phyloP scores from a whole-genome alignment of 768 basidiomycete genomes.

The Cytidiella melzeri region DNA sequence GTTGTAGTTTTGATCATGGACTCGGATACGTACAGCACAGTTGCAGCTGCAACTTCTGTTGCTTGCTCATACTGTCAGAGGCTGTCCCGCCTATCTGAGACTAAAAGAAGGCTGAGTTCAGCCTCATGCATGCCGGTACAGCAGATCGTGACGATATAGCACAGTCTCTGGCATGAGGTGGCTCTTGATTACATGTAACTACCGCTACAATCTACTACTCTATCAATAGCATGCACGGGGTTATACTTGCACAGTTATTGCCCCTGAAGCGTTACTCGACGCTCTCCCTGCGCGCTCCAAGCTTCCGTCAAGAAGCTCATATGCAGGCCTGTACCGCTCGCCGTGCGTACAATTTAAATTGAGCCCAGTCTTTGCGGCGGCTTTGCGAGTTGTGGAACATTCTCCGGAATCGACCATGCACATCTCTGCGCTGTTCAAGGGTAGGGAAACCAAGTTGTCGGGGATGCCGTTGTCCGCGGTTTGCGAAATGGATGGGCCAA shows the following conservation, averaged over 20 bases:
- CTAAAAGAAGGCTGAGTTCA: too few relatives aligned
- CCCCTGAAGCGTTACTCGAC: conserved; percentile 8
- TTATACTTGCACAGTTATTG: conserved; percentile 1
- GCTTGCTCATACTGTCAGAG: too few relatives aligned
- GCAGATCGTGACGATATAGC: too few relatives aligned
- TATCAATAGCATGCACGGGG: neutral
- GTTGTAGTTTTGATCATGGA: too few relatives aligned
- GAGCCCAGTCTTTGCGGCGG: conserved; percentile 2
- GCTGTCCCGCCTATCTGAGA: too few relatives aligned
- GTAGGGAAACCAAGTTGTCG: conserved; percentile 17
- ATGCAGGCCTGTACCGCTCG: conserved; percentile 65
- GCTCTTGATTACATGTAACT: too few relatives aligned
- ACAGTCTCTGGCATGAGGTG: too few relatives aligned
- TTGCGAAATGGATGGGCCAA: neutral
- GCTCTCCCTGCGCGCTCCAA: conserved; percentile 71
- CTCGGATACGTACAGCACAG: too few relatives aligned
- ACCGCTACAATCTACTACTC: too few relatives aligned
- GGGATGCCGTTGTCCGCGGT: conserved; percentile 8
- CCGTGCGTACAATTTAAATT: conserved; percentile 9
- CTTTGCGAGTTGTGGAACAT: neutral
- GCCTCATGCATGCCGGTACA: too few relatives aligned
- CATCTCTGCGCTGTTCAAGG: conserved; percentile 6
- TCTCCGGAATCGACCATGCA: conserved; percentile 10
- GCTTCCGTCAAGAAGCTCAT: conserved; percentile 68
- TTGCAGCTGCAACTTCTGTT: too few relatives aligned